Base-by-base conservation (phyloP, 139 green algal genomes). In the Picochlorum sp. region DNA sequence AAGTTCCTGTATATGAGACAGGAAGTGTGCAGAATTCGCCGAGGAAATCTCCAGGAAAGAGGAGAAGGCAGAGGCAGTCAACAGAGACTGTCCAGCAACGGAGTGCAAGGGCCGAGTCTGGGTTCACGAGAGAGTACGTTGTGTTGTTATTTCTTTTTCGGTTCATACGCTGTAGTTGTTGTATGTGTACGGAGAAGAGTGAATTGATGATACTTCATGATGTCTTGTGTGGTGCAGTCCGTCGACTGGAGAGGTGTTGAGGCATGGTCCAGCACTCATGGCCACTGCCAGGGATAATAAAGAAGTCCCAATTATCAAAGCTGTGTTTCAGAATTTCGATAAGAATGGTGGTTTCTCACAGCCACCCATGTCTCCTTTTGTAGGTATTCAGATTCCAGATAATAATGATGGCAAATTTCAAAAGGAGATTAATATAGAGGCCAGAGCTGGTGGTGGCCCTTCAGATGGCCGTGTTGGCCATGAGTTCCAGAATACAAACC, bases 221-320 rank as follows among this genome's bases (percentile, higher is more conserved):
- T 14, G 34, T 41, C 34, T 41, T 41, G 34, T 41, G 34, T 59
- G 13, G 58, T 72, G 66, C 52, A 72, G 66, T 44, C 67, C 58
- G 3, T 21, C 26, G 4, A 68, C 68, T 11, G 59, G 68, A 10
- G 38, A 58, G 23, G 23, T 64, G 24, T 45, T 62, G 10, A 32
- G 59, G 6, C 68, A 68, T 46, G 59, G 59, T 14, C 68, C 59
- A 21, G 61, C 59, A 11, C 45, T 74, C 38, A 24, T 52, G 32
- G 59, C 58, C 4, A 28, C 68, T 4, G 30, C 61, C 1, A 49
- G 26, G 21, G 26, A 69, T 14, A 45, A 74, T 59, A 58, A 41
- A 32, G 66, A 73, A 11, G 18, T 69, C 4, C 59, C 61, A 8
- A 24, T 45, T 21, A 49, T 65, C 4, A 56, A 24, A 38, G 16